Conservation (phyloP, 1,284 basidiomycete genomes). For the Mycena sp. region DNA sequence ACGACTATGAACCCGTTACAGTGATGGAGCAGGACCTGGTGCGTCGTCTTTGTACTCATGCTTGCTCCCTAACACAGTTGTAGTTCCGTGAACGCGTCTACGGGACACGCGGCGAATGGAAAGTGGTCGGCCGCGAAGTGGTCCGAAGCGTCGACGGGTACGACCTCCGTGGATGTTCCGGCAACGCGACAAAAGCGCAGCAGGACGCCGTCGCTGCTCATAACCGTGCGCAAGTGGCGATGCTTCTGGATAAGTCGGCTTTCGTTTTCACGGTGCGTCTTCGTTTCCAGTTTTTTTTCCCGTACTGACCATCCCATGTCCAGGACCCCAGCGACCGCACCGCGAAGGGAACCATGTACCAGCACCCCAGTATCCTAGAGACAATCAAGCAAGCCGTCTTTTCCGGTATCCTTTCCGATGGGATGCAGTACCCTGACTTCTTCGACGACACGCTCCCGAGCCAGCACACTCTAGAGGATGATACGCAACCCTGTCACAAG, state of each 20-base stretch:
- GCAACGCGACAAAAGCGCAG: background rate
- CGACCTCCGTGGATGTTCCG: background rate
- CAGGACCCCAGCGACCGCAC: constrained; percentile 4
- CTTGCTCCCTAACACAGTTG: too few species aligned
- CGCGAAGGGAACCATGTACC: background rate
- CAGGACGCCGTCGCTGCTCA: background rate
- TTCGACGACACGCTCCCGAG: background rate
- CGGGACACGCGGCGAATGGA: background rate
- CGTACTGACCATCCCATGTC: background rate
- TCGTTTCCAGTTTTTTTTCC: background rate
- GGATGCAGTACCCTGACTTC: too few species aligned
- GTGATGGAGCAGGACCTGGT: too few species aligned
- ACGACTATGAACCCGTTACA: background rate
- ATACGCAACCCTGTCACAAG: background rate
- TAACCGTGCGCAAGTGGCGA: background rate
- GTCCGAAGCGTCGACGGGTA: background rate
- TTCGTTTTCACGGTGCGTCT: background rate
- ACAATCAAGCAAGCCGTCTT: too few species aligned
- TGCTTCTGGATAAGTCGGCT: background rate
- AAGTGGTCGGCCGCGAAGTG: background rate
- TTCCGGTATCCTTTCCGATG: too few species aligned
- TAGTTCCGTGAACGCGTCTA: constrained; percentile 1
- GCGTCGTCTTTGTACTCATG: background rate
- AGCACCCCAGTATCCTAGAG: too few species aligned
- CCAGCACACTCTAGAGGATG: background rate